Conservation (phyloP, 495 filamentous ascomycete species). For the Polyplosphaeria fusca region DNA sequence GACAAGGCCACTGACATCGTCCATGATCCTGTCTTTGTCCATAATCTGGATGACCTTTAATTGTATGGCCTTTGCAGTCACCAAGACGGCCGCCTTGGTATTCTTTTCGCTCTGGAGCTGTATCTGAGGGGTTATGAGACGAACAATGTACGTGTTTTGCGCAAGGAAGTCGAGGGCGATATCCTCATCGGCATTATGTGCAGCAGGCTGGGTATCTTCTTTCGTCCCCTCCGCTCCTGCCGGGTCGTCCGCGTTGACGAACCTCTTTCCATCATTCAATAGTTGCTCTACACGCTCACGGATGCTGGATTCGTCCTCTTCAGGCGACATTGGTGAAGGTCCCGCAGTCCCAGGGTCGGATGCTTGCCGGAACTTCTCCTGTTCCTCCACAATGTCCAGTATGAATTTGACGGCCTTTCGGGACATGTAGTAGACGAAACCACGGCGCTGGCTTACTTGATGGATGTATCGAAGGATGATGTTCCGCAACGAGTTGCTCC, state of each 20-base stretch:
- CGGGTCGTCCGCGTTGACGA: slow-evolving; percentile 69
- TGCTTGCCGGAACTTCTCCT: slow-evolving; percentile 58
- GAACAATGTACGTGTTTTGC: slow-evolving; percentile 89
- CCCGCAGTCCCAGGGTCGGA: slow-evolving; percentile 13
- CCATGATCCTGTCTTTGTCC: slow-evolving; percentile 87
- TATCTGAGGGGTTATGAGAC: slow-evolving; percentile 93
- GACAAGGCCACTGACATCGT: slow-evolving; percentile 90
- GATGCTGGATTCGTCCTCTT: slow-evolving; percentile 61
- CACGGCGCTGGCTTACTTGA: slow-evolving; percentile 91
- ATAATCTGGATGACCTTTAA: slow-evolving; percentile 95
- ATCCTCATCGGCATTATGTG: slow-evolving; percentile 56
- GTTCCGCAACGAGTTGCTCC: slow-evolving; percentile 94
- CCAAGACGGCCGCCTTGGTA: slow-evolving; percentile 83
- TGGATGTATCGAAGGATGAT: slow-evolving; percentile 97
- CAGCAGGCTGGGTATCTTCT: neutral
- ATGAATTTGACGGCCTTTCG: slow-evolving; percentile 96
- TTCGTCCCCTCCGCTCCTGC: slow-evolving; percentile 11
- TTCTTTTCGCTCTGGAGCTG: slow-evolving; percentile 98
- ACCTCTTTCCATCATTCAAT: slow-evolving; percentile 77
- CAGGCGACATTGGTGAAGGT: slow-evolving; percentile 29
- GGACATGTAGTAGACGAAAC: slow-evolving; percentile 97
- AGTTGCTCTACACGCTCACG: slow-evolving; percentile 86
- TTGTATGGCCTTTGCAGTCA: slow-evolving; percentile 94
- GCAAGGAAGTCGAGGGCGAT: slow-evolving; percentile 88
- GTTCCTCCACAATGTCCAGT: slow-evolving; percentile 92